Base-by-base conservation (phyloP, 2,329 filamentous ascomycete genomes). In the Magnaporthiopsis poae region DNA sequence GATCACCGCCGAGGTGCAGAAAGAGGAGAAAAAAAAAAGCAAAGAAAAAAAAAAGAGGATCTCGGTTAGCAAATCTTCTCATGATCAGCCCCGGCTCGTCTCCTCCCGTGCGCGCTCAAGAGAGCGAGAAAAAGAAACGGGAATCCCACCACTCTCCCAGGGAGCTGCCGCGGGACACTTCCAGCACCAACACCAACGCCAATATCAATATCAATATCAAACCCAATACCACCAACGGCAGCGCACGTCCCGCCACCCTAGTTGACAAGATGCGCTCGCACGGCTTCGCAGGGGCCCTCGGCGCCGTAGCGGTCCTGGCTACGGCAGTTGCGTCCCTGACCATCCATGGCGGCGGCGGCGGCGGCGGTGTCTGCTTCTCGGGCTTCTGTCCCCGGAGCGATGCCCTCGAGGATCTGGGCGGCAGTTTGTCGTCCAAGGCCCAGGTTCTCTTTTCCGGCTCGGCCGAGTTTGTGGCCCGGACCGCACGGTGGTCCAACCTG, bases 401-500 rank as follows among this genome's bases (percentile, higher is more conserved):
- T 18, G 70, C 72, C 46, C 35, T 70, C n/a, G 65, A 66, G 9
- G 69, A 71, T 5, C 73, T 80, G 11, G 70, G 69, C 0, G 56
- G 68, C 21, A 72, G 70, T 62, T 74, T 80, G 8, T 83, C 81
- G 0, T 61, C 68, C 15, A 67, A 67, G 2, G 78, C 80, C 21
- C 74, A 80, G 69, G 71, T 83, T 46, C 81, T 79, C 69, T 74
- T 71, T 27, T 79, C 80, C 0, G 78, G 76, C 1, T 78, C 79
- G 12, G 69, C 69, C n/a, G 76, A 72, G 15, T 84, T 80, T 63
- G 68, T 70, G 3, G 52, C 72, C 35, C 76, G 76, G 8, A 77
- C 79, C 0, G 73, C 71, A 1, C 76, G 82, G 1, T 84, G 82
- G 81, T 84, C 82, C 0, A 73, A 72, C 18, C 69, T 82, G 27